Percentiles rank a stretch among this genome's conserved stretches.
Evolutionary conservation across 1,139 yeast species (phyloP).

Genomic region (Lodderomyces oxycetoniae): DNA sequence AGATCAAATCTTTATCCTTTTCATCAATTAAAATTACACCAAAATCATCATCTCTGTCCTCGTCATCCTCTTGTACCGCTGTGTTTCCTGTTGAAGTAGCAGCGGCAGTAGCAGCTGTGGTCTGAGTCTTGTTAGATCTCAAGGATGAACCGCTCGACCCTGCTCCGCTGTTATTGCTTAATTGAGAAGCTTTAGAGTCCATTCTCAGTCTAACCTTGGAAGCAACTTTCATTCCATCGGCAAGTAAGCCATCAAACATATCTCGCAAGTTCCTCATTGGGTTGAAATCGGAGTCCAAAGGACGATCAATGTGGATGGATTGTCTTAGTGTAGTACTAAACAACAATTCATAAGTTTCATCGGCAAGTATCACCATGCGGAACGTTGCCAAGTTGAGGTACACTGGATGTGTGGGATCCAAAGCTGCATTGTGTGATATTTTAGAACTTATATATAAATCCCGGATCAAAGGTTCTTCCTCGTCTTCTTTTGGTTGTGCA

Average conservation of each 20-base stretch:
- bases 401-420: constrained; percentile 75
- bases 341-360: constrained; percentile 83
- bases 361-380: constrained; percentile 91
- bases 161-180: constrained; percentile 11
- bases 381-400: constrained; percentile 80
- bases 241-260: constrained; percentile 85
- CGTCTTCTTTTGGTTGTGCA: constrained; percentile 64
- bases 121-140: constrained; percentile 22
- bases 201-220: constrained; percentile 80
- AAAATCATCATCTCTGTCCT: constrained; percentile 45
- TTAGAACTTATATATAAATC: constrained; percentile 36
- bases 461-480: constrained; percentile 44
- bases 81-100: neutral
- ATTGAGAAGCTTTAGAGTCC: constrained; percentile 55
- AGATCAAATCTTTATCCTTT: constrained; percentile 41
- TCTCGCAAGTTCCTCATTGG: constrained; percentile 66
- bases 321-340: constrained; percentile 64
- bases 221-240: constrained; percentile 90
- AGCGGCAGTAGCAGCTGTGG: neutral
- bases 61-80: constrained; percentile 31
- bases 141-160: constrained; percentile 23
- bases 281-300: constrained; percentile 41
- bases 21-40: constrained; percentile 46
- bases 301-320: constrained; percentile 64
- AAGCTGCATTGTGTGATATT: constrained; percentile 62